These are phyloP conservation scores for Podila epicladia DNA, from an alignment of 192 early-diverging fungal genomes.

Conservation along the genomic window DNA sequence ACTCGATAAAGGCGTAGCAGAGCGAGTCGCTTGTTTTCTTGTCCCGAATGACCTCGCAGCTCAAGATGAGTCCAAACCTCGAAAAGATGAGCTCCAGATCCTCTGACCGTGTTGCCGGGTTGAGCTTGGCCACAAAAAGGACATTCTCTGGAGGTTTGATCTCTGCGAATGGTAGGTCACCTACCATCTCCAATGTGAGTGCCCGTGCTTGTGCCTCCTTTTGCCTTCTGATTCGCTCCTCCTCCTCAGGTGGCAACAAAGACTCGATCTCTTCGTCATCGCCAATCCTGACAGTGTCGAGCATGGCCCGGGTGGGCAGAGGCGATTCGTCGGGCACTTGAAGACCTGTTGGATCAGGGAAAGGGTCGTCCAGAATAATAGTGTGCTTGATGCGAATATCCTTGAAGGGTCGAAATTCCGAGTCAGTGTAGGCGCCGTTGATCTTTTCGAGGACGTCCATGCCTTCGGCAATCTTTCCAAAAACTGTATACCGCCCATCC, in stretches of 20 bases:
- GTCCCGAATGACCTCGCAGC: constrained; percentile 94
- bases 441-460: constrained; percentile 86
- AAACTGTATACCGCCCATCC: constrained; percentile 85
- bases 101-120: constrained; percentile 88
- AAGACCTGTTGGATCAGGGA: constrained; percentile 80
- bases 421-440: constrained; percentile 76
- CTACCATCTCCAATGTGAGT: constrained; percentile 97
- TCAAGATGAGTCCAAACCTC: constrained; percentile 87
- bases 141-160: constrained; percentile 98
- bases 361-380: constrained; percentile 93
- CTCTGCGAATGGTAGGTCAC: constrained; percentile 96
- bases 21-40: constrained; percentile 83
- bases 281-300: constrained; percentile 77
- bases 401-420: constrained; percentile 75
- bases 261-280: constrained; percentile 79
- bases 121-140: constrained; percentile 95
- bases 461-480: constrained; percentile 92
- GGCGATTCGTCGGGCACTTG: constrained; percentile 77
- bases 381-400: constrained; percentile 95
- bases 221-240: constrained; percentile 72
- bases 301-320: constrained; percentile 74
- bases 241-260: constrained; percentile 67
- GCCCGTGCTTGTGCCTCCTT: constrained; percentile 86
- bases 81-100: constrained; percentile 94
- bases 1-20: constrained; percentile 97